phyloP scores from a whole-genome alignment of 2,329 filamentous ascomycete genomes.

The Colletotrichum costaricense region DNA sequence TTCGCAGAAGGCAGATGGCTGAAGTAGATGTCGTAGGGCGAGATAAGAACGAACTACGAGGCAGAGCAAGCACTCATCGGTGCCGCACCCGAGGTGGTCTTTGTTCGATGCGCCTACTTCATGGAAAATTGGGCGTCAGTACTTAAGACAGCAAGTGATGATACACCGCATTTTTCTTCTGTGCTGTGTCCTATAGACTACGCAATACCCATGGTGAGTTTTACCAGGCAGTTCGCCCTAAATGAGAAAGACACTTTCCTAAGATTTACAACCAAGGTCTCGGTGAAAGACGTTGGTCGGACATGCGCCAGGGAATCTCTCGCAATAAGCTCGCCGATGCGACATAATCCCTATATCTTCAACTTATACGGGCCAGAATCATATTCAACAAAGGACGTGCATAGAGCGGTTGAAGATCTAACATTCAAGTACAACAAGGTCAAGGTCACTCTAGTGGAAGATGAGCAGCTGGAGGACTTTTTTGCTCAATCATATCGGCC shows the following conservation, averaged over 20 bases:
- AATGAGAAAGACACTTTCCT: neutral
- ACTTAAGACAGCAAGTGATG: constrained; percentile 34
- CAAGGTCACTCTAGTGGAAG: constrained; percentile 37
- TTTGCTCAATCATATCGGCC: constrained; percentile 40
- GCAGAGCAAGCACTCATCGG: constrained; percentile 38
- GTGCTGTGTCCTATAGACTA: constrained; percentile 42
- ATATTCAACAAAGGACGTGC: constrained; percentile 44
- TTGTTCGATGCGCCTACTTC: constrained; percentile 39
- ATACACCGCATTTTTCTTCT: constrained; percentile 42
- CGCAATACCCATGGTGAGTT: constrained; percentile 45
- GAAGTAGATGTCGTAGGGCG: constrained; percentile 38
- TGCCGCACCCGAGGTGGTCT: constrained; percentile 38
- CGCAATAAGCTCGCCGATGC: constrained; percentile 12
- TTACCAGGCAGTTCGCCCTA: neutral
- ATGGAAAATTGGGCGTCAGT: constrained; percentile 37
- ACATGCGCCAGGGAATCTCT: constrained; percentile 41
- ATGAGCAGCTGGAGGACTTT: constrained; percentile 40
- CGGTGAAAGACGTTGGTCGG: constrained; percentile 43
- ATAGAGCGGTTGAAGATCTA: constrained; percentile 41
- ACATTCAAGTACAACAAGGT: constrained; percentile 37
- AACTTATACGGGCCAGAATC: constrained; percentile 43
- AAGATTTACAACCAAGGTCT: constrained; percentile 38
- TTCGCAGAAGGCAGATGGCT: neutral
- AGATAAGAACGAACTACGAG: constrained; percentile 40
- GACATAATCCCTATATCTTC: constrained; percentile 34